Evolutionary conservation across 1,284 basidiomycete genomes (phyloP), one percentile per base, ranked within the genome.

Genomic region (Heterobasidion irregulare): DNA sequence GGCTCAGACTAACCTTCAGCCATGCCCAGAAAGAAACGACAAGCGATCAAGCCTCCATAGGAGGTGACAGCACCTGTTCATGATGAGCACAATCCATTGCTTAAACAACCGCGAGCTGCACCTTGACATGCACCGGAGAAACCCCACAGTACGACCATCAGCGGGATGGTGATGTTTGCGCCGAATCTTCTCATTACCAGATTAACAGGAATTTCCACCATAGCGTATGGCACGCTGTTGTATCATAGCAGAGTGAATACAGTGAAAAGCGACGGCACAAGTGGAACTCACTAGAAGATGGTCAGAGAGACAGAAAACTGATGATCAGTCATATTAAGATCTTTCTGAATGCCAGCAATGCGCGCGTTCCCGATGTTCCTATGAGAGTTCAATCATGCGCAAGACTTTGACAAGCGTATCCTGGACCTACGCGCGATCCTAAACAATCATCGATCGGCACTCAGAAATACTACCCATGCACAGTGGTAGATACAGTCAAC

Each of bases 1-100:
- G 16, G 15, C 47, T 47, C 19, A 12, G 16, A 34, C 8, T 15
- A 38, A 36, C 49, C 84, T 73, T 86, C 83, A 45, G 80, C 61
- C 13, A 84, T 63, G 4, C 85, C 85, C 13, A 87, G 68, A 66
- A 86, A 84, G 67, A 87, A 84, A 1, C 86, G 77, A 49, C 79
- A 79, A 1, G 72, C 76, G 8, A 86, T 69, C 0, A 89, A 70
- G 8, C 79, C 79, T 2, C 66, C 58, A 59, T 83, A 84, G 34
- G 64, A 72, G 19, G 65, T 70, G 2, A 86, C 80, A 6, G 79
- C 62, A 9, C 86, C 82, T 82, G 58, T 47, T 19, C 46, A 32
- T 47, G 16, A 13, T 16, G 9, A 47, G n/a, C 9, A 18, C 46
- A 2, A 47, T 47, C 2, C 12, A 44, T 13, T 44, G 16, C 13